Evolutionary conservation across 1,284 basidiomycete species (phyloP).

Genomic region (Sanghuangporus sanghuang): DNA sequence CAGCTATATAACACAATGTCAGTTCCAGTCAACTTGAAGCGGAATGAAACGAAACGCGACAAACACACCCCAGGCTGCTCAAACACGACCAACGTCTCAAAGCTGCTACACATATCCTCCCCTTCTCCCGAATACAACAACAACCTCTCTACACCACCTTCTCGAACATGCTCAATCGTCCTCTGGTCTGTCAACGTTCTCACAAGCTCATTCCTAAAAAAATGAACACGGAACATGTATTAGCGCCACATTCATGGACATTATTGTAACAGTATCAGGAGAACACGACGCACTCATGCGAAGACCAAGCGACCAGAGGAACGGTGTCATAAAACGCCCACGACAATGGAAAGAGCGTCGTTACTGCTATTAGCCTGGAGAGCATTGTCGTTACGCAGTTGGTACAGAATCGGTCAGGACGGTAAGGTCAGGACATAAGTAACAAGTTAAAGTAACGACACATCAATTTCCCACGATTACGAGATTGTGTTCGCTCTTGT

Average conservation of each 20-base stretch:
- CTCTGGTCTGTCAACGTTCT: not conserved
- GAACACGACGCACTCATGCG: conserved; percentile 38
- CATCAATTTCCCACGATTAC: not conserved
- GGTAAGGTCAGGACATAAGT: too few species aligned
- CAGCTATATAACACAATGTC: conserved; percentile 35
- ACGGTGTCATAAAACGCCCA: conserved; percentile 53
- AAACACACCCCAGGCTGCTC: conserved; percentile 62
- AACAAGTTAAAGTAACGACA: not conserved
- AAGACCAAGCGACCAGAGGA: conserved; percentile 69
- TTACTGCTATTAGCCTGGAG: not conserved
- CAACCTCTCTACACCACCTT: conserved; percentile 10
- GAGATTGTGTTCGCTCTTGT: too few species aligned
- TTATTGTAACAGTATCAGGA: not conserved
- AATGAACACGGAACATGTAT: not conserved
- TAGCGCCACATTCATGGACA: not conserved
- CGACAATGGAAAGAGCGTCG: conserved; percentile 29
- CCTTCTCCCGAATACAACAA: conserved; percentile 38
- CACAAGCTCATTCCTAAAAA: conserved; percentile 1
- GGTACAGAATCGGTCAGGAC: too few species aligned
- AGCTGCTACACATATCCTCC: conserved; percentile 45
- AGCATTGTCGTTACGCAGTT: not conserved
- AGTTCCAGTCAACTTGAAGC: conserved; percentile 2
- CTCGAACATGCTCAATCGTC: conserved; percentile 1
- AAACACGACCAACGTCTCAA: conserved; percentile 60
- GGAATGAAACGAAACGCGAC: not conserved